A percentile compares a stretch with the other conserved stretches of the same genome.
These are phyloP conservation scores for Azolla pinnata DNA, from an alignment of 75 land plant species.

Conservation along the genomic window DNA sequence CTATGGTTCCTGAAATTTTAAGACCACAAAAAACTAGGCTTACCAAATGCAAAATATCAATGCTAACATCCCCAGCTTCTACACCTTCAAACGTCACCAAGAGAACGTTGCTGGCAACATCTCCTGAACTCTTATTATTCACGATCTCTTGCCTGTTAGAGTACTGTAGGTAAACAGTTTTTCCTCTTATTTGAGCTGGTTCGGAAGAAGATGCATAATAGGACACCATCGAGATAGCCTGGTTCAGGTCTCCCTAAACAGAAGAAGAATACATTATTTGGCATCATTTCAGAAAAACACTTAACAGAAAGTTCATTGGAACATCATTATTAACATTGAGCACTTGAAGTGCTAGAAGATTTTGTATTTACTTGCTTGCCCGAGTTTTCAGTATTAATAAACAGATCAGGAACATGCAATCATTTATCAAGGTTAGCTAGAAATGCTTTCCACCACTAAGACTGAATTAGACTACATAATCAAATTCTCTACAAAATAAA, in stretches of 20 bases:
- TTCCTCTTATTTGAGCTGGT: slow-evolving; percentile 85
- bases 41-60: slow-evolving; percentile 91
- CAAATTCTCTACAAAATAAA: too few relatives aligned
- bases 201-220: slow-evolving; percentile 91
- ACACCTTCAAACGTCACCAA: slow-evolving; percentile 87
- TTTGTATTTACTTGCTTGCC: too few relatives aligned
- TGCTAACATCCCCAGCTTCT: slow-evolving; percentile 90
- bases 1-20: neutral
- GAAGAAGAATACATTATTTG: too few relatives aligned
- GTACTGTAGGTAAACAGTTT: slow-evolving; percentile 85
- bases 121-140: slow-evolving; percentile 72
- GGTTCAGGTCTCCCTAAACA: slow-evolving; percentile 85
- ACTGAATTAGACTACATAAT: too few relatives aligned
- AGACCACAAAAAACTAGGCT: slow-evolving; percentile 17
- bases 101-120: slow-evolving; percentile 82
- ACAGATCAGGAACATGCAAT: too few relatives aligned
- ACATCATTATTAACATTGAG: too few relatives aligned
- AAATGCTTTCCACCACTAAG: too few relatives aligned
- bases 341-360: too few relatives aligned
- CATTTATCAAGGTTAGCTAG: too few relatives aligned
- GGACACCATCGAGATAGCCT: slow-evolving; percentile 90
- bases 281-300: too few relatives aligned
- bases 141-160: slow-evolving; percentile 90
- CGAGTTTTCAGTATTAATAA: too few relatives aligned
- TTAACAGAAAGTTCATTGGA: too few relatives aligned